Evolutionary conservation across 2,329 filamentous ascomycete genomes (phyloP).

Genomic region (Teratosphaeria nubilosa): DNA sequence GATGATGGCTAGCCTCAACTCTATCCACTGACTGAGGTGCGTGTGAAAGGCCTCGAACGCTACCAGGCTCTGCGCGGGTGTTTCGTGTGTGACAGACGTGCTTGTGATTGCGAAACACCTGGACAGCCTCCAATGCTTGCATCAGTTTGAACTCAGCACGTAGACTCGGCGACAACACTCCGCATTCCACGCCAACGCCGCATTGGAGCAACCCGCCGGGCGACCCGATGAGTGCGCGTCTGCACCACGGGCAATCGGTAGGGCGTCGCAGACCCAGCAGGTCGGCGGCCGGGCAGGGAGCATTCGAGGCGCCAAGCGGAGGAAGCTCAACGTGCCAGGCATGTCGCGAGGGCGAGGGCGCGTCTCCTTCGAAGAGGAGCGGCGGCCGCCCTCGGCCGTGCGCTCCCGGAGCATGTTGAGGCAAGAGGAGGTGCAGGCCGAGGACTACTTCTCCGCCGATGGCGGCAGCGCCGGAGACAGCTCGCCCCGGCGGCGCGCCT

Average conservation of each 20-base stretch:
- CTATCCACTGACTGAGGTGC: neutral
- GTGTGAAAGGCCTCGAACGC: too few species aligned
- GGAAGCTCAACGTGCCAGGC: neutral
- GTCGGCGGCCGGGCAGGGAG: neutral
- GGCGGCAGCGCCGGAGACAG: constrained; percentile 14
- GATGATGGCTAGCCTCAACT: neutral
- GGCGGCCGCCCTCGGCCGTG: neutral
- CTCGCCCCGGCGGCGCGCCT: constrained; percentile 12
- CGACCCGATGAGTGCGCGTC: neutral
- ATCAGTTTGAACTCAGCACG: too few species aligned
- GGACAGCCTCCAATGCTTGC: too few species aligned
- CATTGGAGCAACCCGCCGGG: neutral
- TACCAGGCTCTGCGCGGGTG: neutral
- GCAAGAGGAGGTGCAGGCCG: constrained; percentile 1
- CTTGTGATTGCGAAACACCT: neutral
- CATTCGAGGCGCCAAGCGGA: neutral
- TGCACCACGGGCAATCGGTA: neutral
- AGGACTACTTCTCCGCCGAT: constrained; percentile 22
- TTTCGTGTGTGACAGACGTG: neutral
- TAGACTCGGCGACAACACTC: neutral
- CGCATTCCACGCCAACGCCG: neutral
- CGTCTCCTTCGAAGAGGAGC: constrained; percentile 4
- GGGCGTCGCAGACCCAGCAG: neutral
- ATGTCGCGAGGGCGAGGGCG: neutral
- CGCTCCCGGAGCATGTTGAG: neutral